These are phyloP conservation scores for Pisolithus sp. DNA, from an alignment of 768 basidiomycete species.

Conservation along the genomic window DNA sequence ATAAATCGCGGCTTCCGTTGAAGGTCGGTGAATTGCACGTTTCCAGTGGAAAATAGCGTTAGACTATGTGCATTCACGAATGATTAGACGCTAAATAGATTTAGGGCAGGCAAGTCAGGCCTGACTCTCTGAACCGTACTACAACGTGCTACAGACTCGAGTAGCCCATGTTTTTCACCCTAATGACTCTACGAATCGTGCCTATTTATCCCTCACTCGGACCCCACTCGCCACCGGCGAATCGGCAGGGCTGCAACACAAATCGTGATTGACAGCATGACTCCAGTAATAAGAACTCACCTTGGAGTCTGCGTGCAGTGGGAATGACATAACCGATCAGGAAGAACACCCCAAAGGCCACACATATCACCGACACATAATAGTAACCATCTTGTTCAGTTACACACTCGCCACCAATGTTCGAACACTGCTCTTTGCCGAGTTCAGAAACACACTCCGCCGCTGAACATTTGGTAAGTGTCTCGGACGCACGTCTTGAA, in stretches of 20 bases:
- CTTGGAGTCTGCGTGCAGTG: constrained; percentile 78
- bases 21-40: constrained; percentile 12
- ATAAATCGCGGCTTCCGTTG: constrained; percentile 8
- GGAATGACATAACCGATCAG: constrained; percentile 76
- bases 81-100: constrained; percentile 8
- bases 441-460: constrained; percentile 90
- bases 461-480: constrained; percentile 36
- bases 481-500: not conserved
- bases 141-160: too few relatives aligned
- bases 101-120: constrained; percentile 27
- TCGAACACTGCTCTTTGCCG: constrained; percentile 73
- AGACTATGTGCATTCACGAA: constrained; percentile 4
- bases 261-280: not conserved
- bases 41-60: constrained; percentile 21
- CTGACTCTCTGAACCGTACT: not conserved
- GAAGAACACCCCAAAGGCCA: constrained; percentile 67
- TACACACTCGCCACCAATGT: constrained; percentile 72
- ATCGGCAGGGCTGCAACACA: constrained; percentile 51
- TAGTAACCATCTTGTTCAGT: constrained; percentile 92
- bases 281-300: constrained; percentile 37
- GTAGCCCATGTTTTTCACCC: not conserved
- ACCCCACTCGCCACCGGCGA: constrained; percentile 64
- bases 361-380: constrained; percentile 71
- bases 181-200: not conserved
- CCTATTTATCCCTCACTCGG: constrained; percentile 8